Percentiles rank a stretch among this genome's conserved stretches.
Evolutionary conservation across 1,284 basidiomycete genomes (phyloP).

Genomic region (Marasmius fiardii): DNA sequence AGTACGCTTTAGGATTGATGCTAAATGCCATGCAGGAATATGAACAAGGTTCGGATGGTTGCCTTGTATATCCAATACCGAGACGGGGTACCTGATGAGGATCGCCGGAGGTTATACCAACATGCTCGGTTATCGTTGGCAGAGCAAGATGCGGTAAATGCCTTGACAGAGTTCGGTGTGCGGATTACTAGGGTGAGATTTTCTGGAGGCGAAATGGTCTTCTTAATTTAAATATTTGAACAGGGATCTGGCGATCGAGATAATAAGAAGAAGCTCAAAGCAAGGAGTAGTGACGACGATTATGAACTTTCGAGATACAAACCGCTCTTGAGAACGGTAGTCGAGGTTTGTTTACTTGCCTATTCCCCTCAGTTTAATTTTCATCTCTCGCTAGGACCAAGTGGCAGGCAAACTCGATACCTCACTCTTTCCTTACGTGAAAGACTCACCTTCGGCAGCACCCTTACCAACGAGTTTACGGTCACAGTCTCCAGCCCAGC

Average conservation of each 20-base stretch:
- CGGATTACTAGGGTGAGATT: slow-evolving; percentile 77
- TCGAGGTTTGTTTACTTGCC: slow-evolving; percentile 56
- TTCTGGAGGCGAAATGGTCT: neutral
- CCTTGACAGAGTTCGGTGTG: slow-evolving; percentile 80
- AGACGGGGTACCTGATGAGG: slow-evolving; percentile 97
- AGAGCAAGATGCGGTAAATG: slow-evolving; percentile 95
- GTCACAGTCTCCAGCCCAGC: slow-evolving; percentile 41
- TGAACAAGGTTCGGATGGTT: slow-evolving; percentile 95
- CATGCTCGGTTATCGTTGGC: slow-evolving; percentile 88
- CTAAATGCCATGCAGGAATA: slow-evolving; percentile 50
- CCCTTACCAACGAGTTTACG: slow-evolving; percentile 44
- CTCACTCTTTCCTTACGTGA: slow-evolving; percentile 85
- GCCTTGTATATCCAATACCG: slow-evolving; percentile 94
- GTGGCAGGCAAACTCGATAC: slow-evolving; percentile 76
- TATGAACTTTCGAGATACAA: slow-evolving; percentile 96
- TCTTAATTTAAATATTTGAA: neutral
- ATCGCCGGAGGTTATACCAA: slow-evolving; percentile 91
- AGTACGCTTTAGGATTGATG: neutral
- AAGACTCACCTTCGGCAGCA: slow-evolving; percentile 72
- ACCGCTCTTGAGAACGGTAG: slow-evolving; percentile 79
- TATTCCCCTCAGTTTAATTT: neutral
- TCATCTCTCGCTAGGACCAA: slow-evolving; percentile 64
- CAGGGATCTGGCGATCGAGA: slow-evolving; percentile 73
- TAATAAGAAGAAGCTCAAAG: slow-evolving; percentile 77
- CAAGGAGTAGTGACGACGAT: slow-evolving; percentile 79